A percentile compares a stretch with the other conserved stretches of the same genome.
phyloP scores from a whole-genome alignment of 106 monocot genomes.

The Dendrobium nobile region DNA sequence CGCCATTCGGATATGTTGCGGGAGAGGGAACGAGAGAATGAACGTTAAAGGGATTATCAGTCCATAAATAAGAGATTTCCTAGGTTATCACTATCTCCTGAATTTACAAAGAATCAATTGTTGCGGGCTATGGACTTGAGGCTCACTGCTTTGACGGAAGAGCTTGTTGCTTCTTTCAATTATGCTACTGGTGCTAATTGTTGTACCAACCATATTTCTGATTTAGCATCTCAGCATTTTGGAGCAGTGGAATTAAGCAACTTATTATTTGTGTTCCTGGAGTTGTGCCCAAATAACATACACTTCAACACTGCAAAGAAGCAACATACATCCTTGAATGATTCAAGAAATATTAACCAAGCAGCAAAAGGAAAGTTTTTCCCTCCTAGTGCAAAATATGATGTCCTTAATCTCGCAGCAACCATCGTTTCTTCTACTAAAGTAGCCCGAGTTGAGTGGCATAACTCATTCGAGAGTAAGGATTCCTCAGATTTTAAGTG shows the following conservation, averaged over 20 bases:
- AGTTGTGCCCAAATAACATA: conserved; percentile 16
- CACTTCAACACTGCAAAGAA: conserved; percentile 11
- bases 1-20: conserved; percentile 46
- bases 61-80: conserved; percentile 81
- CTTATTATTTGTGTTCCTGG: conserved; percentile 35
- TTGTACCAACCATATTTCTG: conserved; percentile 39
- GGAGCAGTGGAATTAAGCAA: conserved; percentile 23
- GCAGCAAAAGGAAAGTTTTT: conserved; percentile 1
- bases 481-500: conserved; percentile 52
- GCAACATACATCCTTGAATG: conserved; percentile 6
- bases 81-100: conserved; percentile 67
- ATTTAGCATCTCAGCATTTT: conserved; percentile 63
- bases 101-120: conserved; percentile 86
- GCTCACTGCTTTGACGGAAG: conserved; percentile 56
- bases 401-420: conserved; percentile 11
- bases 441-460: conserved; percentile 79
- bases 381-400: background rate
- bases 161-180: conserved; percentile 38
- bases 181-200: conserved; percentile 44
- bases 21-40: conserved; percentile 19
- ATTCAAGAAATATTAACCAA: conserved; percentile 13
- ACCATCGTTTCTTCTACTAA: conserved; percentile 59
- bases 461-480: conserved; percentile 64
- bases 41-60: conserved; percentile 72
- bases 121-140: conserved; percentile 70